phyloP scores from a whole-genome alignment of 2,329 filamentous ascomycete species.

The Mycosphaerella arachidis region DNA sequence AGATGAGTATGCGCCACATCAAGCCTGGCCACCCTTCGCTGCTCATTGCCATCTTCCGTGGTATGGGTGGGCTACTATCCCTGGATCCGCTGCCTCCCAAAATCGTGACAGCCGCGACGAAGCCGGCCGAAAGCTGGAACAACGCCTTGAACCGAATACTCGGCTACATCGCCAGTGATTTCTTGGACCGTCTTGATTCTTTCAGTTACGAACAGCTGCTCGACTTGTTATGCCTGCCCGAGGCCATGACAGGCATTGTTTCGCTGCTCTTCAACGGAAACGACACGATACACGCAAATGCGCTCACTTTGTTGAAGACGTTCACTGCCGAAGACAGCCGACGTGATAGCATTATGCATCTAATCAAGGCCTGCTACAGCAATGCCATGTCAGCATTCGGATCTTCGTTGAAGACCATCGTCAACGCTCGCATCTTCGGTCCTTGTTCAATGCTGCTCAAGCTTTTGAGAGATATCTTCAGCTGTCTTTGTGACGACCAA shows the following conservation, averaged over 20 bases:
- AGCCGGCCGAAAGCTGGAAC: slow-evolving; percentile 71
- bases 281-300: slow-evolving; percentile 70
- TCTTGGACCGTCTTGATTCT: slow-evolving; percentile 74
- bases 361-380: slow-evolving; percentile 54
- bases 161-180: slow-evolving; percentile 61
- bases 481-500: slow-evolving; percentile 60
- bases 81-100: slow-evolving; percentile 63
- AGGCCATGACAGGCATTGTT: slow-evolving; percentile 69
- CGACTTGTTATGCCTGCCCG: slow-evolving; percentile 62
- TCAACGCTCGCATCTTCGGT: slow-evolving; percentile 54
- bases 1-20: slow-evolving; percentile 65
- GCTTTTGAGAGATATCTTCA: slow-evolving; percentile 57
- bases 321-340: slow-evolving; percentile 66
- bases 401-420: slow-evolving; percentile 53
- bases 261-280: slow-evolving; percentile 78
- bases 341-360: slow-evolving; percentile 56
- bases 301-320: slow-evolving; percentile 76
- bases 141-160: slow-evolving; percentile 60
- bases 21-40: slow-evolving; percentile 64
- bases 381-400: slow-evolving; percentile 55
- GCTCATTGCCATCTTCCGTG: slow-evolving; percentile 68
- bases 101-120: slow-evolving; percentile 39
- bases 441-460: slow-evolving; percentile 58
- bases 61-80: slow-evolving; percentile 65
- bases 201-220: slow-evolving; percentile 67